These are phyloP conservation scores for Metroxylon sagu DNA, from an alignment of 176 grass and related monocot species.

Conservation along the genomic window DNA sequence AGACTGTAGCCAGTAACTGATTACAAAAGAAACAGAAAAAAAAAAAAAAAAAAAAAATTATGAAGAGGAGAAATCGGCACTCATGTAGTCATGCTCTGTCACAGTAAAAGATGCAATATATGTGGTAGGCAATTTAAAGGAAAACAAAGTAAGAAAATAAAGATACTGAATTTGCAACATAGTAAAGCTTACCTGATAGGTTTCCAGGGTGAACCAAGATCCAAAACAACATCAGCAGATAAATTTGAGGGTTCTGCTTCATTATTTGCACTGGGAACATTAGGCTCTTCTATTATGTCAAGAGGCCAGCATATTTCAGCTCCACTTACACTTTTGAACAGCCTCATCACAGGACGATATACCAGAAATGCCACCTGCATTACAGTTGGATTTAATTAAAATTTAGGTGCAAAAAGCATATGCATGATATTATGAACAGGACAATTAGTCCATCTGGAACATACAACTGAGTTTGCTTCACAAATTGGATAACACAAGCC, in stretches of 20 bases:
- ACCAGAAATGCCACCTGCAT: constrained; percentile 97
- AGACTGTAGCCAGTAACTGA: too few relatives aligned
- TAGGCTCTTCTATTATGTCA: constrained; percentile 4
- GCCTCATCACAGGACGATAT: constrained; percentile 96
- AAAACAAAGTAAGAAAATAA: neutral
- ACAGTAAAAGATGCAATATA: too few relatives aligned
- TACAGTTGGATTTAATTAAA: neutral
- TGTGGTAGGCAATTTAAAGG: too few relatives aligned
- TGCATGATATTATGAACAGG: too few relatives aligned
- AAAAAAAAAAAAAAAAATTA: too few relatives aligned
- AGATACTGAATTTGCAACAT: constrained; percentile 6
- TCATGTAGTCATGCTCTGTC: too few relatives aligned
- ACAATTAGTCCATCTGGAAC: constrained; percentile 4
- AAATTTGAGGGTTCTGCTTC: constrained; percentile 57
- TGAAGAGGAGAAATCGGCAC: too few relatives aligned
- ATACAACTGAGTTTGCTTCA: constrained; percentile 7
- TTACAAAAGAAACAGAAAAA: too few relatives aligned
- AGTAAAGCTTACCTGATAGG: constrained; percentile 52
- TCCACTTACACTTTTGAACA: constrained; percentile 57
- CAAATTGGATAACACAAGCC: neutral
- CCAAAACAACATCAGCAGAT: constrained; percentile 64
- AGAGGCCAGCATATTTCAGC: constrained; percentile 81
- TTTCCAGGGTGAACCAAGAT: constrained; percentile 45
- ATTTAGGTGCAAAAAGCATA: too few relatives aligned
- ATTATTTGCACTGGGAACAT: constrained; percentile 31